Evolutionary conservation across 257 asterid genomes (phyloP), one percentile per base, ranked within the genome.

Genomic region (Rhazya stricta): DNA sequence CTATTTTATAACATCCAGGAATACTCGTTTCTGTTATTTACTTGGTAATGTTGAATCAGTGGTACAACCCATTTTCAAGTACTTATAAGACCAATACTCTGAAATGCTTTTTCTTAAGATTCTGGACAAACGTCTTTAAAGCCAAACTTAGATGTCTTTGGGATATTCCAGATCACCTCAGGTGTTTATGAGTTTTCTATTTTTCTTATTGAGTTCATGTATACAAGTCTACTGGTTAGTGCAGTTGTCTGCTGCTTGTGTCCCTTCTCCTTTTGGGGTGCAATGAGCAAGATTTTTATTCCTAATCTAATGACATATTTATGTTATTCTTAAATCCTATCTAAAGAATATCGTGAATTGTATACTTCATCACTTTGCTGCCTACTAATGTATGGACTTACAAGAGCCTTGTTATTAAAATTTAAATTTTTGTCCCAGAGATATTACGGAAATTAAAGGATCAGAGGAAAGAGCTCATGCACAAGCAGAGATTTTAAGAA

Each of bases 391-490:
- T 30, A 36, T 77, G 56, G 45, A 42, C 76, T 15, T 18, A 36
- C 30, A 69, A 73, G 39, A 43, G 32, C 71, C 75, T 56, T 36
- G 63, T 62, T 73, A 34, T 54, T 77, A 72, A 72, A 79, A 54
- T 36, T 74, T 39, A 42, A 41, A 79, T 29, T 74, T 51, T 70
- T 58, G 80, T 76, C 80, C 53, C 76, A 92, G 97, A 80, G 86
- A 83, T 76, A 76, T 91, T 90, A 34, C 76, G 77, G 97, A 89
- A 88, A 91, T 95, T 67, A 89, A 73, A 76, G 97, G 85, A 79
- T 95, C 97, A 0, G 96, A 88, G 85, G 89, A 76, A 77, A 88
- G 91, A 91, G 99, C 98, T 66, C 85, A 60, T 66, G 74, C 83
- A 67, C 96, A 89, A 88, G 96, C 91, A 87, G 90, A 85, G 80